phyloP scores from a whole-genome alignment of 345 rosid species.

The Punica granatum region DNA sequence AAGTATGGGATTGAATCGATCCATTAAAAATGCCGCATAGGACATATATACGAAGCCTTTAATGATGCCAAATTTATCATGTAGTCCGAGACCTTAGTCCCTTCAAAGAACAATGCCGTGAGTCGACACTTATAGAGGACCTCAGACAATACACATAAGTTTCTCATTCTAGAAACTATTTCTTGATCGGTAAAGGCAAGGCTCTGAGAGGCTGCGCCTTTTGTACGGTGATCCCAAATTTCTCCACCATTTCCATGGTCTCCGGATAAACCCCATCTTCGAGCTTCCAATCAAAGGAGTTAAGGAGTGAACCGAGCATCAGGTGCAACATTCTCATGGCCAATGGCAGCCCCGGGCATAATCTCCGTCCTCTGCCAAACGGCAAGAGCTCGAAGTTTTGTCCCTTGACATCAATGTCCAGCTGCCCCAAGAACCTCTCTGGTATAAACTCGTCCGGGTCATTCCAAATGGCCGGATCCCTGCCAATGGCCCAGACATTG shows the following conservation, averaged over 20 bases:
- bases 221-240: constrained; percentile 19
- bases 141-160: too few species aligned
- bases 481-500: not conserved
- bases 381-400: constrained; percentile 18
- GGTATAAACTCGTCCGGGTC: not conserved
- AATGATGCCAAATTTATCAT: too few species aligned
- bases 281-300: constrained; percentile 25
- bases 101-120: too few species aligned
- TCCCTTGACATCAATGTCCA: constrained; percentile 16
- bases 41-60: too few species aligned
- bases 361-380: constrained; percentile 22
- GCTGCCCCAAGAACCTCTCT: constrained; percentile 12
- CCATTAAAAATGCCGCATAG: too few species aligned
- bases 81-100: too few species aligned
- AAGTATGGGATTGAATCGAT: too few species aligned
- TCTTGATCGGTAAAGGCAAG: not conserved
- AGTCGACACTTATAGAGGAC: too few species aligned
- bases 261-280: constrained; percentile 10
- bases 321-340: constrained; percentile 24
- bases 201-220: constrained; percentile 16
- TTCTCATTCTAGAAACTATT: too few species aligned
- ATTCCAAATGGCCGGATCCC: not conserved
- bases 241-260: constrained; percentile 13
- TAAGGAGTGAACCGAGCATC: constrained; percentile 31
- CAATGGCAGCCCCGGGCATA: constrained; percentile 37